Evolutionary conservation across 306 rosid species (phyloP).

Genomic region (Cicer bijugum): DNA sequence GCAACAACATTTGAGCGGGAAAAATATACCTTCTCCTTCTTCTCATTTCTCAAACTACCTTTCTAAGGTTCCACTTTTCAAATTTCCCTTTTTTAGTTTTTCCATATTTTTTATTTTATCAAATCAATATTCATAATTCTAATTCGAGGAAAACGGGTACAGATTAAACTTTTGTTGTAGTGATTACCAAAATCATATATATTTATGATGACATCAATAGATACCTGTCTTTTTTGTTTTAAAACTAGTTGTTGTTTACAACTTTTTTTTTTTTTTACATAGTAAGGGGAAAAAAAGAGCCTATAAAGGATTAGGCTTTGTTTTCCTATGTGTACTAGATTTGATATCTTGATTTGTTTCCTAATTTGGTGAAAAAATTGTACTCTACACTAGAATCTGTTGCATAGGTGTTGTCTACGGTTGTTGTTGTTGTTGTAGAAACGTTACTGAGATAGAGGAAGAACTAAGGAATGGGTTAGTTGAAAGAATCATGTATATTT

Average conservation of each 20-base stretch:
- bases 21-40: background rate
- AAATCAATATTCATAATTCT: background rate
- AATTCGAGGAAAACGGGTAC: constrained; percentile 45
- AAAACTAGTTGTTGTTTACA: background rate
- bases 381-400: constrained; percentile 21
- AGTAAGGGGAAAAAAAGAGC: background rate
- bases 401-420: constrained; percentile 26
- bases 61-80: constrained; percentile 47
- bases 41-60: constrained; percentile 47
- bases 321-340: constrained; percentile 25
- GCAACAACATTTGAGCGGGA: constrained; percentile 55
- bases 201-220: constrained; percentile 42
- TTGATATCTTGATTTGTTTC: constrained; percentile 32
- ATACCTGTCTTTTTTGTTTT: constrained; percentile 40
- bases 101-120: background rate
- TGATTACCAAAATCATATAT: constrained; percentile 6
- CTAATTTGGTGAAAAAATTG: constrained; percentile 14
- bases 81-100: background rate
- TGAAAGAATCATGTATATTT: constrained; percentile 16
- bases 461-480: constrained; percentile 29
- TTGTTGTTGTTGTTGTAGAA: too few relatives aligned
- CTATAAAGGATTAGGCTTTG: constrained; percentile 33
- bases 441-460: background rate
- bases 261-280: constrained; percentile 10
- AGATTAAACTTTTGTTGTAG: constrained; percentile 16